These are phyloP conservation scores for Calocera viscosa DNA, from an alignment of 768 basidiomycete species.

Conservation along the genomic window DNA sequence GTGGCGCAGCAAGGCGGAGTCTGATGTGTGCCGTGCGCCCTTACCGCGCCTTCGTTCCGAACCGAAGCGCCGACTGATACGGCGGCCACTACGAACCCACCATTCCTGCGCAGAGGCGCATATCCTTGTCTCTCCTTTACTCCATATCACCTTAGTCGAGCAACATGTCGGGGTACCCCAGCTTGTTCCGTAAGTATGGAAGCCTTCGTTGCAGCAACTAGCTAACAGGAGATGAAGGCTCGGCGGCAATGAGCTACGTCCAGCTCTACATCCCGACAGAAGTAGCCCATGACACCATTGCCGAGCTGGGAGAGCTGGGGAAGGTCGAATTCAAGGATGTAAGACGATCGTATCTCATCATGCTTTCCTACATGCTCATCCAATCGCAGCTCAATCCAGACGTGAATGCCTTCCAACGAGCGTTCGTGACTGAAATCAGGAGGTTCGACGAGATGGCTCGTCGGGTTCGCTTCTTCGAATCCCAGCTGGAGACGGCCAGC, in stretches of 20 bases:
- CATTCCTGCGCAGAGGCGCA: background rate
- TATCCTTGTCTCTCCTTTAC: constrained; percentile 4
- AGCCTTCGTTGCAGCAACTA: background rate
- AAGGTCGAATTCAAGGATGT: constrained; percentile 97
- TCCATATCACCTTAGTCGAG: background rate
- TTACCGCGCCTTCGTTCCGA: background rate
- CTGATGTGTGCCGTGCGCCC: background rate
- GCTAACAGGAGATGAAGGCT: constrained; percentile 40
- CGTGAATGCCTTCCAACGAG: constrained; percentile 95
- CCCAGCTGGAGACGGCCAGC: constrained; percentile 75
- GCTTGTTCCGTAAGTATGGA: constrained; percentile 18
- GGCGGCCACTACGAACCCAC: background rate
- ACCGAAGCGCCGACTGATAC: background rate
- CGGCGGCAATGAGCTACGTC: constrained; percentile 95
- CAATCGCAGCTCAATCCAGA: constrained; percentile 68
- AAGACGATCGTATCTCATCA: constrained; percentile 23
- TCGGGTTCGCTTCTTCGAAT: constrained; percentile 76
- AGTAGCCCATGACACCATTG: constrained; percentile 92
- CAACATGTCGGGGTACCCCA: constrained; percentile 19
- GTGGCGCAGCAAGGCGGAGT: constrained; percentile 8
- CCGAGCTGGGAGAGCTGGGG: constrained; percentile 88
- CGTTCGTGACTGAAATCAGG: constrained; percentile 91
- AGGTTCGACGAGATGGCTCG: constrained; percentile 93
- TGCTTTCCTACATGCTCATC: constrained; percentile 9
- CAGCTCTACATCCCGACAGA: constrained; percentile 95